A percentile compares a stretch with the other conserved stretches of the same genome.
These are phyloP conservation scores for Stemphylium vesicarium DNA, from an alignment of 2,329 filamentous ascomycete genomes.

Conservation along the genomic window DNA sequence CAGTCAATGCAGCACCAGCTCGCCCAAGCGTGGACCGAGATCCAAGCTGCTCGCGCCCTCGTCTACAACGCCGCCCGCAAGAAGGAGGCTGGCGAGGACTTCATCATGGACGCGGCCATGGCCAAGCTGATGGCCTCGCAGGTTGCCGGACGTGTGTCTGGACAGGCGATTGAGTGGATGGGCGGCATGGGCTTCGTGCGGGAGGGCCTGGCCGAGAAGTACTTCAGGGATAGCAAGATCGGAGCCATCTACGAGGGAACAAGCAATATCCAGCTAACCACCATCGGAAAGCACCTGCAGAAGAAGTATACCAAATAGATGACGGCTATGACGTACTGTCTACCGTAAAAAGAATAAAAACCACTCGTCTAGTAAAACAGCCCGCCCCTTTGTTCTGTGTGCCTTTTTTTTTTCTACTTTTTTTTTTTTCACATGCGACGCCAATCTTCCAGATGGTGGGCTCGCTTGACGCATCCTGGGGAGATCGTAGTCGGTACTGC, in stretches of 20 bases:
- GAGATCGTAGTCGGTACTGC: constrained; percentile 1
- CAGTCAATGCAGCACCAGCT: constrained; percentile 99
- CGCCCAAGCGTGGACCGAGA: constrained; percentile 93
- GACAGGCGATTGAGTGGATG: constrained; percentile 97
- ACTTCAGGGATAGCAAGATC: constrained; percentile 97
- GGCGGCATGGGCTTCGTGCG: constrained; percentile 98
- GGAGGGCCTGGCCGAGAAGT: constrained; percentile 97
- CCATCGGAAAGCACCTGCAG: constrained; percentile 73
- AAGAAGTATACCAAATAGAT: constrained; percentile 67
- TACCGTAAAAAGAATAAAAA: neutral
- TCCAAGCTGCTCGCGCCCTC: constrained; percentile 85
- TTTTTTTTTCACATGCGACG: neutral
- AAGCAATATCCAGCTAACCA: constrained; percentile 74
- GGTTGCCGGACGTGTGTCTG: constrained; percentile 84
- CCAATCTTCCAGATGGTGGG: constrained; percentile 2
- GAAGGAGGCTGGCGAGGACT: constrained; percentile 97
- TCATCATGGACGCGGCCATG: constrained; percentile 96
- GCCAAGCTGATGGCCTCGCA: constrained; percentile 95
- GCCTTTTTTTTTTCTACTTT: neutral
- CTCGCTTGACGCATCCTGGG: constrained; percentile 8
- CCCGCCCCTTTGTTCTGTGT: neutral
- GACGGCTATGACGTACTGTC: neutral
- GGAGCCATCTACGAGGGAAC: constrained; percentile 96
- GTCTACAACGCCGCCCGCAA: constrained; percentile 96
- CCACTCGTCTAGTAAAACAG: neutral